Evolutionary conservation across 1,139 yeast species (phyloP).

Genomic region (Suhomyces coccinellae): DNA sequence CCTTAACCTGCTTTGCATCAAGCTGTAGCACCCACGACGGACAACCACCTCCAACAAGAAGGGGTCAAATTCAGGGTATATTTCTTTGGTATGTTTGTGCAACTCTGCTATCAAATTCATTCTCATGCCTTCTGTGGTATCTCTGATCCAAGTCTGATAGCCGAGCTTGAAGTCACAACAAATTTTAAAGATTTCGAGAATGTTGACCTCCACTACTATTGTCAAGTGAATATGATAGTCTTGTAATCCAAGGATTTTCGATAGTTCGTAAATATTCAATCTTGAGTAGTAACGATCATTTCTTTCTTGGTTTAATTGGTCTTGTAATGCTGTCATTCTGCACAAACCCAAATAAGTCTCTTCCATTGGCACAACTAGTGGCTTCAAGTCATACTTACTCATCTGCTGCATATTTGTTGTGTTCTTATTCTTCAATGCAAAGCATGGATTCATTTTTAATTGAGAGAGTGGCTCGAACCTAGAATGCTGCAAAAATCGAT

Average conservation of each 20-base stretch:
- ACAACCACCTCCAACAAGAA: slow-evolving; percentile 66
- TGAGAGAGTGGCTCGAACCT: slow-evolving; percentile 2
- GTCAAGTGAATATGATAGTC: slow-evolving; percentile 27
- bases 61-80: slow-evolving; percentile 51
- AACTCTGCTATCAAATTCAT: slow-evolving; percentile 50
- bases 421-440: not conserved
- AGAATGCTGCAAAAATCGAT: slow-evolving; percentile 1
- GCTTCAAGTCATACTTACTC: not conserved
- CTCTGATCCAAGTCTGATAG: slow-evolving; percentile 78
- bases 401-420: not conserved
- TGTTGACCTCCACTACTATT: slow-evolving; percentile 49
- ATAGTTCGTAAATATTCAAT: slow-evolving; percentile 30
- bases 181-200: slow-evolving; percentile 56
- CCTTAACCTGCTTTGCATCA: slow-evolving; percentile 79
- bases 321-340: not conserved
- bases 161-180: slow-evolving; percentile 71
- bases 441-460: slow-evolving; percentile 1
- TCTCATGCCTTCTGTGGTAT: slow-evolving; percentile 58
- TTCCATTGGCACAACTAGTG: not conserved
- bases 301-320: not conserved
- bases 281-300: slow-evolving; percentile 27
- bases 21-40: slow-evolving; percentile 74
- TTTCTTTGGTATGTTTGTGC: slow-evolving; percentile 43
- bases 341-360: not conserved
- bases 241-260: slow-evolving; percentile 27